These are phyloP conservation scores for Cyberlindnera meyerae DNA, from an alignment of 805 yeast genomes.

Conservation along the genomic window DNA sequence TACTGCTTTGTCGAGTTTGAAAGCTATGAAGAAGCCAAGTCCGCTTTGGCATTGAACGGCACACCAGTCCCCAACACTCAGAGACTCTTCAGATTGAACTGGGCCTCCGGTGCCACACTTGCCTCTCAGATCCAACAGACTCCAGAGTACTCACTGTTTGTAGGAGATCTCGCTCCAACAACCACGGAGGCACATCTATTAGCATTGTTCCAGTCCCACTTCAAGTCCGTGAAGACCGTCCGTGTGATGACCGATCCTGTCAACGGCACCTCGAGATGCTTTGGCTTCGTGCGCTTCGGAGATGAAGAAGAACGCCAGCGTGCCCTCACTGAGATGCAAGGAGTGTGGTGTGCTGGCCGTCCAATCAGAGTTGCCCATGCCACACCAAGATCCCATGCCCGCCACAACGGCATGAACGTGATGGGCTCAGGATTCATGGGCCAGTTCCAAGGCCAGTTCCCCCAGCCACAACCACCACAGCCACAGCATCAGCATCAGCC, in stretches of 20 bases:
- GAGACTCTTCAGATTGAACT: slow-evolving; percentile 66
- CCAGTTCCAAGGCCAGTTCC: slow-evolving; percentile 18
- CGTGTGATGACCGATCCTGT: slow-evolving; percentile 85
- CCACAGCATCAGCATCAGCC: slow-evolving; percentile 19
- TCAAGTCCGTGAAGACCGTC: slow-evolving; percentile 67
- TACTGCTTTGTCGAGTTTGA: slow-evolving; percentile 79
- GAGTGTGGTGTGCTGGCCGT: slow-evolving; percentile 75
- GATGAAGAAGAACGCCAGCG: slow-evolving; percentile 63
- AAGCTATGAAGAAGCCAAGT: slow-evolving; percentile 61
- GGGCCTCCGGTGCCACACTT: slow-evolving; percentile 83
- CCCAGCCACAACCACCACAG: slow-evolving; percentile 18
- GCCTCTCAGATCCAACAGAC: slow-evolving; percentile 65
- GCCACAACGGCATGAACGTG: neutral
- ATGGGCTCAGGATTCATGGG: slow-evolving; percentile 1
- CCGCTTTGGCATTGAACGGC: slow-evolving; percentile 64
- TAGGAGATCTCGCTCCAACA: slow-evolving; percentile 75
- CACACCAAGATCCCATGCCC: slow-evolving; percentile 53
- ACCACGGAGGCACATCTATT: slow-evolving; percentile 78
- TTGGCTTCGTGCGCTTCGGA: slow-evolving; percentile 75
- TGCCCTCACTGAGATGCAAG: slow-evolving; percentile 72
- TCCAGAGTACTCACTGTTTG: slow-evolving; percentile 74
- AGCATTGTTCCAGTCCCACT: slow-evolving; percentile 64
- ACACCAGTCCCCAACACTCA: slow-evolving; percentile 56
- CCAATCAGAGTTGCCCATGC: slow-evolving; percentile 75
- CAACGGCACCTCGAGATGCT: slow-evolving; percentile 70